A percentile compares a stretch with the other conserved stretches of the same genome.
Evolutionary conservation across 345 rosid genomes (phyloP).

Genomic region (Lagerstroemia speciosa): DNA sequence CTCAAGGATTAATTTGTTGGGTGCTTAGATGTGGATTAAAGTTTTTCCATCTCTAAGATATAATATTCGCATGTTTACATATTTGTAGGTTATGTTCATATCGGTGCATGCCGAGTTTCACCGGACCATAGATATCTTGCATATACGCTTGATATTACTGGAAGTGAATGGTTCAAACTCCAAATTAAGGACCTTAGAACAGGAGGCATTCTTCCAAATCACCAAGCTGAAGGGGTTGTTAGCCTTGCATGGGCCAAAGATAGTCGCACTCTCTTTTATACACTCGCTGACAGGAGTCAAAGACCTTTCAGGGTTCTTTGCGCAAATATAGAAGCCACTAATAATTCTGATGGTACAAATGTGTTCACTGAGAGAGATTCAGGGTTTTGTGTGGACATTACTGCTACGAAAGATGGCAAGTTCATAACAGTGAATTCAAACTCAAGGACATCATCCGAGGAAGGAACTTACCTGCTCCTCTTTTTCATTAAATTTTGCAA

Average conservation of each 20-base stretch:
- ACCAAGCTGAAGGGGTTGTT: constrained; percentile 52
- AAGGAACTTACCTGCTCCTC: constrained; percentile 37
- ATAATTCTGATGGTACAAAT: constrained; percentile 24
- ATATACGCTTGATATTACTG: constrained; percentile 63
- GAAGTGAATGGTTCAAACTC: constrained; percentile 61
- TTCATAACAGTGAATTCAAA: constrained; percentile 89
- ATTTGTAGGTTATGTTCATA: constrained; percentile 65
- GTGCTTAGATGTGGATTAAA: not conserved
- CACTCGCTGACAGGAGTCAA: constrained; percentile 53
- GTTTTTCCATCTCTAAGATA: not conserved
- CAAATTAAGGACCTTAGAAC: constrained; percentile 67
- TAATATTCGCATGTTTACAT: not conserved
- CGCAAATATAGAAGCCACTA: not conserved
- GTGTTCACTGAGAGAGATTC: constrained; percentile 57
- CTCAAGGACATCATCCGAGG: constrained; percentile 95
- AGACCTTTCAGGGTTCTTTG: constrained; percentile 53
- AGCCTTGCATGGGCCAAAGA: constrained; percentile 92
- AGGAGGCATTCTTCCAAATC: constrained; percentile 38
- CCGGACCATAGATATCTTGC: constrained; percentile 81
- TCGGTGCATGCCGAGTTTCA: constrained; percentile 81
- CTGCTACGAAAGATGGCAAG: constrained; percentile 93
- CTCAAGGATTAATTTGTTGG: not conserved
- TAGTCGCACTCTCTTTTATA: constrained; percentile 59
- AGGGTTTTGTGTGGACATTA: constrained; percentile 75
- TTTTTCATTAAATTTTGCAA: constrained; percentile 15